These are phyloP conservation scores for Coemansia sp. DNA, from an alignment of 192 early-diverging fungal species.

Conservation along the genomic window DNA sequence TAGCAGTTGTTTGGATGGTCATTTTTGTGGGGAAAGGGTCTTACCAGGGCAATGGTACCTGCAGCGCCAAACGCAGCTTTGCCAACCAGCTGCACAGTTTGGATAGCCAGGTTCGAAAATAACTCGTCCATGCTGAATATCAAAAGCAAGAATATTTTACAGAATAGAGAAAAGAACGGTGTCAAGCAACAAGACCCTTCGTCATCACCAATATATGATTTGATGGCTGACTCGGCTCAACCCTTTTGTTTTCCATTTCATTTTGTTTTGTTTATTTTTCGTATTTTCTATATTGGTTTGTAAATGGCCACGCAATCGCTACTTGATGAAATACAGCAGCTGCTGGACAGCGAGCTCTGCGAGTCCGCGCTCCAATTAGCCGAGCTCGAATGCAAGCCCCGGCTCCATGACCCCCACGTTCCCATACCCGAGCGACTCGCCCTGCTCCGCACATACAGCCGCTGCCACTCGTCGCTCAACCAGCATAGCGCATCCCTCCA, in stretches of 20 bases:
- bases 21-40: not conserved
- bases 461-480: slow-evolving; percentile 14
- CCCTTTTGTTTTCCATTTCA: not conserved
- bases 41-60: slow-evolving; percentile 45
- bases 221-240: not conserved
- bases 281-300: not conserved
- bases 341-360: slow-evolving; percentile 40
- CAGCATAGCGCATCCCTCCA: slow-evolving; percentile 30
- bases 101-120: slow-evolving; percentile 62
- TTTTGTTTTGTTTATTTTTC: not conserved
- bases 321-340: slow-evolving; percentile 31
- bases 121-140: slow-evolving; percentile 60
- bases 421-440: slow-evolving; percentile 21
- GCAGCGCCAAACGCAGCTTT: slow-evolving; percentile 60
- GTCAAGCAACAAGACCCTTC: not conserved
- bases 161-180: not conserved
- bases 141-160: not conserved
- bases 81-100: slow-evolving; percentile 61
- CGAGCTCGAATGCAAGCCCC: slow-evolving; percentile 42
- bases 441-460: slow-evolving; percentile 18
- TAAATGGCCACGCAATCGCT: slow-evolving; percentile 21
- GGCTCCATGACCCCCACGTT: slow-evolving; percentile 1
- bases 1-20: not conserved
- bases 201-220: not conserved
- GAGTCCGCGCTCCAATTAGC: slow-evolving; percentile 45